phyloP scores from a whole-genome alignment of 139 green algal genomes.

The Chlorella vulgaris region DNA sequence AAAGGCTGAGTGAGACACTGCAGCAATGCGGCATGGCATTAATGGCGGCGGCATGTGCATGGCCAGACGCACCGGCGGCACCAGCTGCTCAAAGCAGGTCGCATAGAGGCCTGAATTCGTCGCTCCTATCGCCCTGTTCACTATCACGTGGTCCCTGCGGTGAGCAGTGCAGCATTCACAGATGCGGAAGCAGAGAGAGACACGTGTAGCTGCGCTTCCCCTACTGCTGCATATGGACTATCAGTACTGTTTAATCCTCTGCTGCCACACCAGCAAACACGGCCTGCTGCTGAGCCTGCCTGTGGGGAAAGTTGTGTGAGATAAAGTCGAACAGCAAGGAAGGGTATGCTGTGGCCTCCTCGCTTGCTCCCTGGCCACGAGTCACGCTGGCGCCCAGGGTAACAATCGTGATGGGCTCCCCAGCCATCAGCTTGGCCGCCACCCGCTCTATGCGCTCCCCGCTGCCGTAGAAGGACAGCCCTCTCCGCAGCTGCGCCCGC shows the following conservation, averaged over 20 bases:
- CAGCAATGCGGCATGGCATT: too few relatives aligned
- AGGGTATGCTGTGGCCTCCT: not conserved
- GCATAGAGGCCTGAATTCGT: not conserved
- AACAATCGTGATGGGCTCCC: not conserved
- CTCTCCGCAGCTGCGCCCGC: constrained; percentile 8
- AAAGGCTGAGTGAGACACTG: too few relatives aligned
- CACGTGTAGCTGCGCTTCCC: too few relatives aligned
- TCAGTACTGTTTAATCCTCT: too few relatives aligned
- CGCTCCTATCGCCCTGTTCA: constrained; percentile 6
- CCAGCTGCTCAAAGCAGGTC: not conserved
- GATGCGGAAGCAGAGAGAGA: too few relatives aligned
- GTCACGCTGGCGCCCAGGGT: constrained; percentile 5
- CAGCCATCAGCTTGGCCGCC: constrained; percentile 4
- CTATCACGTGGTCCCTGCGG: not conserved
- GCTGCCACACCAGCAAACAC: too few relatives aligned
- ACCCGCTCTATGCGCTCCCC: not conserved
- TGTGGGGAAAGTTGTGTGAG: not conserved
- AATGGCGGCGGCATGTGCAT: too few relatives aligned
- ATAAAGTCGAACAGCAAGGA: not conserved
- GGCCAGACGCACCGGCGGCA: constrained; percentile 19
- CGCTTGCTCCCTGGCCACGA: not conserved
- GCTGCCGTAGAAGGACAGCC: constrained; percentile 15
- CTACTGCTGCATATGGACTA: too few relatives aligned
- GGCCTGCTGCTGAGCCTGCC: not conserved
- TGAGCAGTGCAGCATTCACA: too few relatives aligned